Evolutionary conservation across 208 protist species (phyloP), one percentile per base, ranked within the genome.

Genomic region (Borovskyia barvae): DNA sequence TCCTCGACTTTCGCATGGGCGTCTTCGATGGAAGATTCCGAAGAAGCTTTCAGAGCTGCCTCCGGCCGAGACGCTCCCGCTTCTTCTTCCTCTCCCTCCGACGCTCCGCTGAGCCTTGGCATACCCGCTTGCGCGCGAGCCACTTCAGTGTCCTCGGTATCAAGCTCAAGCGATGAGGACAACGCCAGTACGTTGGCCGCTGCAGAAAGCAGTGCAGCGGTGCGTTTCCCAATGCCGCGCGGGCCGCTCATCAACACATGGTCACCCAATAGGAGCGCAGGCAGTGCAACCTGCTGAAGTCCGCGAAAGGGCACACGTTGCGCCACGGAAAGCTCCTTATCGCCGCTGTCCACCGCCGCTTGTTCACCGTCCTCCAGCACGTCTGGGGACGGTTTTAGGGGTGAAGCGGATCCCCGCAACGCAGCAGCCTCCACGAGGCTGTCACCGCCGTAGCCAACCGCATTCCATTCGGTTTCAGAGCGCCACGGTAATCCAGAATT

Each of bases 201-300:
- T 5, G 68, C 58, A 0, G 78, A 73, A 11, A 94, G 52, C 19
- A 75, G 46, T 17, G 74, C 64, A 3, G 81, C 74, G 17, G 75
- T 83, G 24, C 76, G 66, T 55, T 89, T 87, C 19, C 87, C 87
- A 1, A 63, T 33, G 2, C 74, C 74, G 3, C 54, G 61, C n/a
- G 87, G 87, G 0, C 75, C 87, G 41, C 67, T 58, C 25, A 83
- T 56, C 3, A 91, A 22, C 1, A 75, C 80, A 71, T 94, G 87
- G 39, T 87, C 66, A 2, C 87, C 87, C 0, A 85, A 53, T 28
- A 94, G 66, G 63, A 91, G 72, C 3, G 76, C 61, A 0, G 81
- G 67, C 29, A 94, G 52, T 0, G 76, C 75, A 1, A 81, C 26
- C 29, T 89, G 80, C 59, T 94, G 87, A 11, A 88, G 35, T 0